Conservation (phyloP, 1,284 basidiomycete genomes). For the Chalciporus sp. region DNA sequence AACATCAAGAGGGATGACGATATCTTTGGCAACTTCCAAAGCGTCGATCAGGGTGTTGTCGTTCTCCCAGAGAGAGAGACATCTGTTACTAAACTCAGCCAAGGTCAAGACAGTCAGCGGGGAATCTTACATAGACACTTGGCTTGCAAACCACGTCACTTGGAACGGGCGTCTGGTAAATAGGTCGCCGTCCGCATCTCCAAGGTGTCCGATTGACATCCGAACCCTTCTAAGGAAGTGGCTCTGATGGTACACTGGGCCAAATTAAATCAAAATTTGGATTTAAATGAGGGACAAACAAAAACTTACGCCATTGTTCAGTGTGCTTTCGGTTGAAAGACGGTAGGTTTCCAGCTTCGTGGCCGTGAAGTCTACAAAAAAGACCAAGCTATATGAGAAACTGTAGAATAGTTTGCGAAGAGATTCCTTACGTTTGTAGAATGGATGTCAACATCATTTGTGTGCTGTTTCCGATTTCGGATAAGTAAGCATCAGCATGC, state of each 20-base stretch:
- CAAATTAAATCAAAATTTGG: slow-evolving; percentile 9
- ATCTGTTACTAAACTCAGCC: slow-evolving; percentile 41
- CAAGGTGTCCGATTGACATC: slow-evolving; percentile 49
- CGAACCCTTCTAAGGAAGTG: slow-evolving; percentile 60
- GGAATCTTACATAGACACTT: slow-evolving; percentile 56
- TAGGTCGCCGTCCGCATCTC: slow-evolving; percentile 49
- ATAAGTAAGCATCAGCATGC: slow-evolving; percentile 17
- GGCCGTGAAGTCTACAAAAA: slow-evolving; percentile 47
- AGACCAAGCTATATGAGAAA: slow-evolving; percentile 1
- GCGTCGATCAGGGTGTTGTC: slow-evolving; percentile 59
- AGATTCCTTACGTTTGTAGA: slow-evolving; percentile 58
- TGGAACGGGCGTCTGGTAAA: slow-evolving; percentile 68
- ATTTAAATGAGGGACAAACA: neutral
- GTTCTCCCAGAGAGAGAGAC: slow-evolving; percentile 65
- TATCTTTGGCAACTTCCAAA: slow-evolving; percentile 66
- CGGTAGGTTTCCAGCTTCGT: slow-evolving; percentile 37
- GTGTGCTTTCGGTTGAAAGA: slow-evolving; percentile 65
- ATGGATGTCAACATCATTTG: slow-evolving; percentile 67
- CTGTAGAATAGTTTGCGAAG: neutral
- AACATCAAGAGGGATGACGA: slow-evolving; percentile 64
- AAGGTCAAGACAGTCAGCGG: neutral
- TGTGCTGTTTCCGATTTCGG: slow-evolving; percentile 45
- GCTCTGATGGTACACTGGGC: slow-evolving; percentile 63
- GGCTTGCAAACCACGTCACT: slow-evolving; percentile 70
- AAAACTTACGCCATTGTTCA: slow-evolving; percentile 73